Evolutionary conservation across 2,329 filamentous ascomycete species (phyloP).

Genomic region (Xylariaceae sp.): DNA sequence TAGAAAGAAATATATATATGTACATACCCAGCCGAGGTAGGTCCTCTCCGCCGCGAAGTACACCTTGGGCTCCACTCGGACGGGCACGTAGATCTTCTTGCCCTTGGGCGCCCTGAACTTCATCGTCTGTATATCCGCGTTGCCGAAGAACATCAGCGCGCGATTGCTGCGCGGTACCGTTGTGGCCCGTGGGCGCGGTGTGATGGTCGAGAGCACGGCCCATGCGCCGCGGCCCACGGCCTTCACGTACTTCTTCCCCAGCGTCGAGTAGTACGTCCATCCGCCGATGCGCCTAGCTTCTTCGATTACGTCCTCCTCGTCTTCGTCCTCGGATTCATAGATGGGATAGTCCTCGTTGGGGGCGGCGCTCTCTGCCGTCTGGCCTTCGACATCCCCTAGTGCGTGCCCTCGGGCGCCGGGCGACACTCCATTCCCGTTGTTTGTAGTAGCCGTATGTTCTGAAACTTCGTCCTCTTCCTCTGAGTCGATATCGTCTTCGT

Average conservation of each 20-base stretch:
- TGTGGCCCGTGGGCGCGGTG: constrained; percentile 59
- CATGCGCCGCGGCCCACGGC: constrained; percentile 47
- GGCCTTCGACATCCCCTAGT: constrained; percentile 74
- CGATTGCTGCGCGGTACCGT: constrained; percentile 61
- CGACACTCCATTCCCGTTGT: constrained; percentile 23
- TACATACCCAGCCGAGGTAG: constrained; percentile 85
- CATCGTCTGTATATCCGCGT: constrained; percentile 57
- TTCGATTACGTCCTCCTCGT: constrained; percentile 74
- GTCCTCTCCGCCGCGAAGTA: constrained; percentile 96
- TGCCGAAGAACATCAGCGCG: constrained; percentile 55
- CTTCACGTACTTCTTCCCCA: constrained; percentile 52
- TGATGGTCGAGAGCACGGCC: constrained; percentile 50
- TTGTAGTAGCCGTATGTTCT: constrained; percentile 1
- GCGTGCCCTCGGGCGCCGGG: constrained; percentile 23
- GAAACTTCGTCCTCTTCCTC: constrained; percentile 53
- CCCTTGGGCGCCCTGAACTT: constrained; percentile 75
- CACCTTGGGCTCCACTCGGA: constrained; percentile 96
- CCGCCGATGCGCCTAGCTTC: constrained; percentile 77
- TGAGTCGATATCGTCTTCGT: constrained; percentile 69
- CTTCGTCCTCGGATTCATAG: constrained; percentile 87
- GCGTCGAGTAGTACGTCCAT: constrained; percentile 70
- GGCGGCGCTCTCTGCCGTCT: constrained; percentile 65
- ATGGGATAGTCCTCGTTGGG: constrained; percentile 75
- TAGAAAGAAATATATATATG: no score
- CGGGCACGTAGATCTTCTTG: constrained; percentile 93